These are phyloP conservation scores for Rosa multiflora DNA, from an alignment of 306 rosid species.

Conservation along the genomic window DNA sequence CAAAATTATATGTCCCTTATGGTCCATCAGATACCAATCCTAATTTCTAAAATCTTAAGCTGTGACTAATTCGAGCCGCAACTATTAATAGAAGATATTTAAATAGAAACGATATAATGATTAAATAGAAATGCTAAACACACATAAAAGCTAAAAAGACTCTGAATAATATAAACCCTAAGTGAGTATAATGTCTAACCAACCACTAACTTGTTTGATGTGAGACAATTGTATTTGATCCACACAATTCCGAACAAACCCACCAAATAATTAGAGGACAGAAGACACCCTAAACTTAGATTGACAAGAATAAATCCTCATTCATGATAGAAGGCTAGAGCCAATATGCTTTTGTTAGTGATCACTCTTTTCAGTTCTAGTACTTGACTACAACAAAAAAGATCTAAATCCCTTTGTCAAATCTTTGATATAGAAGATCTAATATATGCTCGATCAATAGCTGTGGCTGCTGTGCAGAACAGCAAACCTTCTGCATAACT, in stretches of 20 bases:
- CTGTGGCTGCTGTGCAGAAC: not conserved
- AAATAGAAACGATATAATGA: not conserved
- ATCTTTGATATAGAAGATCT: not conserved
- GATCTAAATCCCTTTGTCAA: not conserved
- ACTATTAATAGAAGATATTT: not conserved
- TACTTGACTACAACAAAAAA: not conserved
- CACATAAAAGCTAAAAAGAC: not conserved
- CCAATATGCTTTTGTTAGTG: not conserved
- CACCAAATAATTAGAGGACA: not conserved
- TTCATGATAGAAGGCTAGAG: not conserved
- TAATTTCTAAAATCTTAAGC: not conserved
- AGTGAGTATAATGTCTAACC: not conserved
- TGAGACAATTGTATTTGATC: not conserved
- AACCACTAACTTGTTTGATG: not conserved
- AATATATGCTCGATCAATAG: slow-evolving; percentile 5
- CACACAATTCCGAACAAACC: not conserved
- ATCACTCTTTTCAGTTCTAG: not conserved
- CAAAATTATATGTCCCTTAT: not conserved
- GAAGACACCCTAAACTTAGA: not conserved
- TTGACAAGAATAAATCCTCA: not conserved
- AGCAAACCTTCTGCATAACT: not conserved
- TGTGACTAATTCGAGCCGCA: not conserved
- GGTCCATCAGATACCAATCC: no score
- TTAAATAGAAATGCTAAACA: not conserved
- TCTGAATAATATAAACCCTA: not conserved